phyloP scores from a whole-genome alignment of 148 eudicot genomes.

The Chenopodium quinoa region DNA sequence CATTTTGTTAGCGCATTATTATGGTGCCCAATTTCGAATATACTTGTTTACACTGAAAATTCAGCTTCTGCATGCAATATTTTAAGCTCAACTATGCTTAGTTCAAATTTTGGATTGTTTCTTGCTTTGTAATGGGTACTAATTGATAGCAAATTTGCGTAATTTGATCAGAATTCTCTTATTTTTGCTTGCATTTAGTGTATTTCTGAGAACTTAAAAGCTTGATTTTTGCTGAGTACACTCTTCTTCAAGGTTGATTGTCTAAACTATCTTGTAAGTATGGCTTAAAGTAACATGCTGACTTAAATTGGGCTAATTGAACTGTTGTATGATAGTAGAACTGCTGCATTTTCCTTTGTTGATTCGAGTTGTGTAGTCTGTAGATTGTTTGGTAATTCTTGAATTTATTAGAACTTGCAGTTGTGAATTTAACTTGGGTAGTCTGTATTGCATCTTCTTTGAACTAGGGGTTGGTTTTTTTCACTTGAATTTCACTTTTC shows the following conservation, averaged over 20 bases:
- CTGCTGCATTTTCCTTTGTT: not conserved
- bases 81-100: too few relatives aligned
- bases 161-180: not conserved
- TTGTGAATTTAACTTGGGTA: not conserved
- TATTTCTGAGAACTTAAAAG: not conserved
- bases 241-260: not conserved
- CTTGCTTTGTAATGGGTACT: not conserved
- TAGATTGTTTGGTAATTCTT: not conserved
- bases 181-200: not conserved
- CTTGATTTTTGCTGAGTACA: not conserved
- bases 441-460: not conserved
- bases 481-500: too few relatives aligned
- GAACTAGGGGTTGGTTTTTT: not conserved
- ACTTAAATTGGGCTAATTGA: too few relatives aligned
- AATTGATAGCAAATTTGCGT: not conserved
- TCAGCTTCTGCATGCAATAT: not conserved
- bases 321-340: too few relatives aligned
- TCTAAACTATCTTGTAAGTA: not conserved
- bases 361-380: not conserved
- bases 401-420: not conserved
- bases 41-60: not conserved
- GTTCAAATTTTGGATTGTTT: not conserved
- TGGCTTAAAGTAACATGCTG: not conserved
- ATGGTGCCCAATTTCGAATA: not conserved
- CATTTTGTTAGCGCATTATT: not conserved